phyloP scores from a whole-genome alignment of 345 rosid genomes.

The Eucalyptus lansdowneana region DNA sequence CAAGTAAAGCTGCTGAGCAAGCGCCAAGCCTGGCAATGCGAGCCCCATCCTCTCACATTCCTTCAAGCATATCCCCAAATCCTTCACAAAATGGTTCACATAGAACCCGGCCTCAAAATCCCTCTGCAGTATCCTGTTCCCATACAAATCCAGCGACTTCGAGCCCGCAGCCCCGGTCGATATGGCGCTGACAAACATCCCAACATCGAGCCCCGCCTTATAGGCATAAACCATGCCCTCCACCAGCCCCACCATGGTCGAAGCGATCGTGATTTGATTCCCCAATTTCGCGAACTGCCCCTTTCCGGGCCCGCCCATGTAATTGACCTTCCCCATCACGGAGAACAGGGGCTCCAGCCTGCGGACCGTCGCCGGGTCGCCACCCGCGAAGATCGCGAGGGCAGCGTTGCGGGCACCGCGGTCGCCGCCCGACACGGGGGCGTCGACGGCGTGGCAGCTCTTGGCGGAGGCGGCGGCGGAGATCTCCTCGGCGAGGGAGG shows the following conservation, averaged over 20 bases:
- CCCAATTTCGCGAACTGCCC: slow-evolving; percentile 77
- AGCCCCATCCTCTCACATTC: slow-evolving; percentile 82
- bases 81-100: slow-evolving; percentile 84
- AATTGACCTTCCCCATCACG: slow-evolving; percentile 67
- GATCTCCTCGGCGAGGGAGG: slow-evolving; percentile 75
- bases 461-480: slow-evolving; percentile 36
- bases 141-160: slow-evolving; percentile 41
- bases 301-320: slow-evolving; percentile 79
- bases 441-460: slow-evolving; percentile 57
- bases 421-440: slow-evolving; percentile 93
- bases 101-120: slow-evolving; percentile 79
- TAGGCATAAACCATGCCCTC: slow-evolving; percentile 77
- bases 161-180: slow-evolving; percentile 77
- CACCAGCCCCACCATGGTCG: slow-evolving; percentile 78
- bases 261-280: slow-evolving; percentile 77
- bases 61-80: slow-evolving; percentile 77
- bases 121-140: slow-evolving; percentile 57
- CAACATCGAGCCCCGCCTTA: slow-evolving; percentile 70
- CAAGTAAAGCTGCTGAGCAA: slow-evolving; percentile 85
- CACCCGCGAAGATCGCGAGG: slow-evolving; percentile 76
- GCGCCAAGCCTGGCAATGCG: slow-evolving; percentile 76
- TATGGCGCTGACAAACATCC: slow-evolving; percentile 49
- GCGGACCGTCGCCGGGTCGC: slow-evolving; percentile 40
- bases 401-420: slow-evolving; percentile 67
- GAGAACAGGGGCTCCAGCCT: slow-evolving; percentile 52